Base-by-base conservation (phyloP, 192 early-diverging fungal species). In the Entrophospora sp. region DNA sequence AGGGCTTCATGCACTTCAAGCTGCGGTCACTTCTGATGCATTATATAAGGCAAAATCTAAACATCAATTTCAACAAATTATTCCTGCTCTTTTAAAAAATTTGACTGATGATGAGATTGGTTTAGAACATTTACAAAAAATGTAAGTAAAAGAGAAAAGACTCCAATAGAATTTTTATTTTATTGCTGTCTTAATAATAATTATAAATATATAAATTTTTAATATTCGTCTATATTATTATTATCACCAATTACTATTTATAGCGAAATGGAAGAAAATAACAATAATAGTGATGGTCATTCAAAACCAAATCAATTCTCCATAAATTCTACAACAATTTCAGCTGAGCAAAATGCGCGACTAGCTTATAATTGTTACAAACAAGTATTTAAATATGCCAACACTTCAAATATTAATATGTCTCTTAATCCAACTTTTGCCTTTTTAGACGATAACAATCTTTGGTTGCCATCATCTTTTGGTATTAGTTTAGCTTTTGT, bases 1-100 rank as follows among this genome's bases (percentile, higher is more conserved):
- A n/a, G 88, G 88, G 1, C 74, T 87, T 55, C 71, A 83, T 34
- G 87, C 79, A 31, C 53, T 86, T 56, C 85, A 87, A 66, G 85
- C 78, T 16, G 71, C 80, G 9, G 77, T 81, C 5, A 80, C 84
- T 16, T 85, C 84, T 32, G 69, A 68, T n/a, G 86, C 88, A 7
- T 76, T 87, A 10, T 77, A 86, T 37, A 81, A 84, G 4, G 66
- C 78, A 2, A 78, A 87, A 43, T 72, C 75, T 71, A 80, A 83
- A 68, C 69, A 74, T 14, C 87, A 88, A 61, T 71, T 88, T 20
- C 73, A 78, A n/a, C 69, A 77, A 57, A 80, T 88, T 25, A 66
- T 87, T 22, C 76, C 76, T 24, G 75, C 88, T 7, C 71, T 88
- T 1, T 72, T 77, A 46, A 52, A 73, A 34, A 52, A 68, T 46